Conservation (phyloP, 495 filamentous ascomycete genomes). For the Penicillium parvum region DNA sequence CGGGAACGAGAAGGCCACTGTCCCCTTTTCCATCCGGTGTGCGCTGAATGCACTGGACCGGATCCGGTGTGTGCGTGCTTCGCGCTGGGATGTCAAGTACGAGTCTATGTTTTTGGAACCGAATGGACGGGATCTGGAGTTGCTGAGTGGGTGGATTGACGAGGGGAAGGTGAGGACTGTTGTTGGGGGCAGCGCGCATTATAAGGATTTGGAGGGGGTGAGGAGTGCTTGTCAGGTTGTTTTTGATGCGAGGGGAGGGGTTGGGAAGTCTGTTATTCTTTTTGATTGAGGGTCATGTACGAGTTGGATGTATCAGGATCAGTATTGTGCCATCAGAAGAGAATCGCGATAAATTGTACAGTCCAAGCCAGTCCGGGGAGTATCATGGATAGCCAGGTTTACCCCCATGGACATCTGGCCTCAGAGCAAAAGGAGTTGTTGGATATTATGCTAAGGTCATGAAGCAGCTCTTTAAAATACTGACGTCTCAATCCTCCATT, state of each 20-base stretch:
- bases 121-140: constrained; percentile 38
- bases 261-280: constrained; percentile 51
- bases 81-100: constrained; percentile 36
- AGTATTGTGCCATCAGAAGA: not conserved
- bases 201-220: constrained; percentile 45
- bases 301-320: not conserved
- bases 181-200: constrained; percentile 34
- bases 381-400: no score
- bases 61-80: constrained; percentile 25
- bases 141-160: constrained; percentile 38
- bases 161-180: constrained; percentile 43
- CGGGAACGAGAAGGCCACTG: constrained; percentile 23
- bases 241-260: constrained; percentile 46
- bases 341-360: constrained; percentile 1
- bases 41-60: constrained; percentile 33
- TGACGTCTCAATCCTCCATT: constrained; percentile 35
- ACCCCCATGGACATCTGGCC: no score
- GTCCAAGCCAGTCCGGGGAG: not conserved
- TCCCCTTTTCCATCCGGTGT: constrained; percentile 30
- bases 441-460: no score
- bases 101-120: constrained; percentile 36
- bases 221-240: constrained; percentile 44
- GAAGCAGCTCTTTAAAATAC: not conserved
- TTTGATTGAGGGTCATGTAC: not conserved
- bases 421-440: no score